These are phyloP conservation scores for Penicillium antarcticum DNA, from an alignment of 495 filamentous ascomycete genomes.

Conservation along the genomic window DNA sequence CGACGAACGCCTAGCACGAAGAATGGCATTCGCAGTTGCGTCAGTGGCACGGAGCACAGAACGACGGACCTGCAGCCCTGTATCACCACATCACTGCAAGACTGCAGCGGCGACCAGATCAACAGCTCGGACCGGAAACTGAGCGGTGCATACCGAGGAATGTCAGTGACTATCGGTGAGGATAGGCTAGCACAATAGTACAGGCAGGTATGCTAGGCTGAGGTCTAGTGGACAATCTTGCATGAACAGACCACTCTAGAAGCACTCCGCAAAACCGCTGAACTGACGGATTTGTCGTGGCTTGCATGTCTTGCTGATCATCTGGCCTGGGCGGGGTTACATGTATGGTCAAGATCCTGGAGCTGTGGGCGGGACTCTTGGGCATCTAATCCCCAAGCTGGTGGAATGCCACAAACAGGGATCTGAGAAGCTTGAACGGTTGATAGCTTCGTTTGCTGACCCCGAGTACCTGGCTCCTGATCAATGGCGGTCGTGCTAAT, in stretches of 20 bases:
- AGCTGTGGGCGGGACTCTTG: neutral
- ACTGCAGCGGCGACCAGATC: neutral
- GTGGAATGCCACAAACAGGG: neutral
- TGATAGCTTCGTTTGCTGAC: slow-evolving; percentile 11
- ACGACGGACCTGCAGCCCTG: neutral
- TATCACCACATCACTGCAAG: neutral
- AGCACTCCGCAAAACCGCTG: neutral
- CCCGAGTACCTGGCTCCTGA: slow-evolving; percentile 11
- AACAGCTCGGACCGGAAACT: neutral
- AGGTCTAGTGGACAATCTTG: neutral
- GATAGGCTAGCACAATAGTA: neutral
- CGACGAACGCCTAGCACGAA: no score
- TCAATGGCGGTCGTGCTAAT: slow-evolving; percentile 12
- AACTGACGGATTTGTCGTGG: slow-evolving; percentile 5
- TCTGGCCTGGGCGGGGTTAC: neutral
- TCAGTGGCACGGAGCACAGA: neutral
- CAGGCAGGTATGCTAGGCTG: neutral
- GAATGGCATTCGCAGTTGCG: neutral
- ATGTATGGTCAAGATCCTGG: neutral
- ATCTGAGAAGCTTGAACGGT: slow-evolving; percentile 16
- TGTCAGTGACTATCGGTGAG: neutral
- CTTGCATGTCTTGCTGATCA: slow-evolving; percentile 15
- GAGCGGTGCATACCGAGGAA: slow-evolving; percentile 6
- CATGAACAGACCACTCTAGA: neutral
- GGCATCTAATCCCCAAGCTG: neutral